Evolutionary conservation across 169 alveolate species (phyloP).

Genomic region (Plasmodium vinckei): DNA sequence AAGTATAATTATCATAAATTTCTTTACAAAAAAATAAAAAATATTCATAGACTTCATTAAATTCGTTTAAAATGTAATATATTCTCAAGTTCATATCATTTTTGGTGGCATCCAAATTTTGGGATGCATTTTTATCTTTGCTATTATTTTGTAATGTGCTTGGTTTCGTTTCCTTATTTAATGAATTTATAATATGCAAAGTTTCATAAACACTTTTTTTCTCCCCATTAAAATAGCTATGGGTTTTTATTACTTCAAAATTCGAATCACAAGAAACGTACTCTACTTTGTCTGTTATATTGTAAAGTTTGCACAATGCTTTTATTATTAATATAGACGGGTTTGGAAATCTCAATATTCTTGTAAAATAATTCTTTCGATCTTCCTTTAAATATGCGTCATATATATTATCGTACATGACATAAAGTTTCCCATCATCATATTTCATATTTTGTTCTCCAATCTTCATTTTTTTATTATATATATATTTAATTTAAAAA

Average conservation of each 20-base stretch:
- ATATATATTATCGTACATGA: conserved; percentile 64
- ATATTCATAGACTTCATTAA: conserved; percentile 48
- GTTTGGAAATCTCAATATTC: conserved; percentile 50
- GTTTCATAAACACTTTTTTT: conserved; percentile 69
- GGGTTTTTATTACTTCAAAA: conserved; percentile 30
- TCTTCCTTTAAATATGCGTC: conserved; percentile 57
- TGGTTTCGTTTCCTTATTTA: conserved; percentile 1
- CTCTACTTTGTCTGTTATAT: conserved; percentile 44
- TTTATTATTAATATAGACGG: conserved; percentile 51
- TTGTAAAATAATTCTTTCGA: conserved; percentile 24
- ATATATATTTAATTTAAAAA: no score
- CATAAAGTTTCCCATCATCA: conserved; percentile 46
- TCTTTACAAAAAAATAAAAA: conserved; percentile 20
- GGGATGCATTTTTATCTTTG: not conserved
- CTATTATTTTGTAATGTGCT: not conserved
- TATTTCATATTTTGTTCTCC: conserved; percentile 5
- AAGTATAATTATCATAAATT: conserved; percentile 62
- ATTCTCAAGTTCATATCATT: conserved; percentile 1
- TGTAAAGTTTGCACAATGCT: conserved; percentile 59
- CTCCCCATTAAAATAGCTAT: conserved; percentile 56
- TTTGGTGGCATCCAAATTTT: not conserved
- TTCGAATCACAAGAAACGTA: conserved; percentile 32
- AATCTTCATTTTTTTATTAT: conserved; percentile 16
- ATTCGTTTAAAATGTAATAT: conserved; percentile 59
- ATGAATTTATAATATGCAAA: conserved; percentile 40